Percentiles rank a stretch among this genome's conserved stretches.
Conservation (phyloP, 2,329 filamentous ascomycete genomes). For the Phialophora macrospora region DNA sequence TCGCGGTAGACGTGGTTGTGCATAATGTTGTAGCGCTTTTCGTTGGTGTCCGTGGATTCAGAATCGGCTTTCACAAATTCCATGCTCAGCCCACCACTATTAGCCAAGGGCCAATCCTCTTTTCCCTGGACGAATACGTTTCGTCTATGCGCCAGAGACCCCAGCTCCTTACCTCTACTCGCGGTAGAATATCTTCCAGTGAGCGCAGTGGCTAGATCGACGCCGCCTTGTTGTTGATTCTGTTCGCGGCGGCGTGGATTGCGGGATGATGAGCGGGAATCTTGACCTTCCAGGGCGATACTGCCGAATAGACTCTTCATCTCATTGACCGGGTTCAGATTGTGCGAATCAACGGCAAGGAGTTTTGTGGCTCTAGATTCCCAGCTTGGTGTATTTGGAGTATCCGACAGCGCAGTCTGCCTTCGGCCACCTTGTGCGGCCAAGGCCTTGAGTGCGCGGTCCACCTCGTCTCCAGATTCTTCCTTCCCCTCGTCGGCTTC, state of each 20-base stretch:
- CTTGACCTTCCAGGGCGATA: constrained; percentile 64
- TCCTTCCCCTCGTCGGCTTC: constrained; percentile 37
- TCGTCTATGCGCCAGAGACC: constrained; percentile 71
- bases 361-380: constrained; percentile 58
- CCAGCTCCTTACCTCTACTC: constrained; percentile 66
- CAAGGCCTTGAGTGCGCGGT: constrained; percentile 65
- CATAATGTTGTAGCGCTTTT: constrained; percentile 74
- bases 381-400: constrained; percentile 41
- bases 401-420: constrained; percentile 34
- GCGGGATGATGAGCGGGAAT: constrained; percentile 55
- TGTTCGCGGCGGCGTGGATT: constrained; percentile 59
- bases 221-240: constrained; percentile 57
- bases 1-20: constrained; percentile 76
- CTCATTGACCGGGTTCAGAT: constrained; percentile 86
- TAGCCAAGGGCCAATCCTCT: constrained; percentile 80
- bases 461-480: constrained; percentile 66
- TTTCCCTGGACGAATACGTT: constrained; percentile 88
- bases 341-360: constrained; percentile 68
- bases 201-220: constrained; percentile 61
- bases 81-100: constrained; percentile 85
- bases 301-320: constrained; percentile 79
- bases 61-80: constrained; percentile 62
- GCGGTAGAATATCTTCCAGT: constrained; percentile 59
- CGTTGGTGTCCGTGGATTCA: constrained; percentile 54
- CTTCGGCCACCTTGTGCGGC: constrained; percentile 49